Evolutionary conservation across 2,329 filamentous ascomycete genomes (phyloP), one percentile per base, ranked within the genome.

Genomic region (Neonectria neomacrospora): DNA sequence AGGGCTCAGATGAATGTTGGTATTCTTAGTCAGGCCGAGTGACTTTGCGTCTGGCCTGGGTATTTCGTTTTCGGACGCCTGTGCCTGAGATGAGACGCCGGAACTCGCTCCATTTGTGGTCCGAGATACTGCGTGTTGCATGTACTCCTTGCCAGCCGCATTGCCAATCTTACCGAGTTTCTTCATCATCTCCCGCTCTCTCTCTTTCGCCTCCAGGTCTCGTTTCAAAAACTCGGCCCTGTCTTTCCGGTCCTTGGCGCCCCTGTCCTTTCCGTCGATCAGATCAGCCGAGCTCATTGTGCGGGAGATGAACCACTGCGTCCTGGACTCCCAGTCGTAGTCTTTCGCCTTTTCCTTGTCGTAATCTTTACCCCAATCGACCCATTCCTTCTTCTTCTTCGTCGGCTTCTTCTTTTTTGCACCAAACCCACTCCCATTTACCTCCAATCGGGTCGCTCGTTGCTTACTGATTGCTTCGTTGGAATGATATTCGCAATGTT

Each of bases 401-500:
- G 48, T 20, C 47, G 78, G 74, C 55, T 76, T 77, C 53, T 76
- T 67, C 60, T 61, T 75, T 59, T 69, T 72, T 62, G 51, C 70
- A 5, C 79, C 79, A 48, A 80, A 85, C 20, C 85, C 86, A 77
- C 89, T 90, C 12, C 84, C 86, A 74, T 94, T 97, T 64, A 97
- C 85, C 73, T 97, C 94, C 82, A 94, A 90, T 37, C 94, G 86
- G 1, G 85, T 82, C 11, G 87, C 82, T 30, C 83, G 82, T 57
- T 74, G 88, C 74, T 92, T 94, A 58, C 89, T 86, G 3, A 98
- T 81, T 26, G 93, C 90, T 26, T 93, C 82, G 71, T 96, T 94
- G 69, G 97, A 88, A 78, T 99, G 96, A 71, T 91, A 99, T 68
- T 97, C 94, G 80, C 96, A 99, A 75, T 91, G 93, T 71, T 97